Conservation (phyloP, 805 yeast genomes). For the Teunomyces aglyptinius region DNA sequence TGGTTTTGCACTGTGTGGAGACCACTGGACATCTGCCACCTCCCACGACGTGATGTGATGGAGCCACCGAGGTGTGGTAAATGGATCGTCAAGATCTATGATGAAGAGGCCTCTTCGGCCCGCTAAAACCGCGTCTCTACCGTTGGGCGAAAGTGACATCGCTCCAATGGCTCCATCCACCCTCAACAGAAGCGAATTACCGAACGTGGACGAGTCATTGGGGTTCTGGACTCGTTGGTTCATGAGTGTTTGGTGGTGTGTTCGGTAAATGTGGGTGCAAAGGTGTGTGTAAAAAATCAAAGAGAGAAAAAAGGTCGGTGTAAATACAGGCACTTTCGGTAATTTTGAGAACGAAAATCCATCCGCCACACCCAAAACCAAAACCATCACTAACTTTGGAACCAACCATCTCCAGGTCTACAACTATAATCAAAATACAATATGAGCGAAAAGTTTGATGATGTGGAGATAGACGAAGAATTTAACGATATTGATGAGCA, state of each 20-base stretch:
- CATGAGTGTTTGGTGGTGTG: neutral
- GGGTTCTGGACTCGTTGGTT: conserved; percentile 17
- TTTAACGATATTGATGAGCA: conserved; percentile 20
- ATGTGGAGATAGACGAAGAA: conserved; percentile 22
- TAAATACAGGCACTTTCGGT: too few species aligned
- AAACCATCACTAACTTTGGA: too few species aligned
- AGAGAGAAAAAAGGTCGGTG: too few species aligned
- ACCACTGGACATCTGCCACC: conserved; percentile 98
- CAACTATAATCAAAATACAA: too few species aligned
- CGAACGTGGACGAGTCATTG: conserved; percentile 60
- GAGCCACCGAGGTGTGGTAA: conserved; percentile 90
- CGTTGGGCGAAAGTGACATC: conserved; percentile 83
- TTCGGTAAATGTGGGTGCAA: too few species aligned
- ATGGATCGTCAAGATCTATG: conserved; percentile 94
- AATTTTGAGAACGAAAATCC: too few species aligned
- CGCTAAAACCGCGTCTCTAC: conserved; percentile 91
- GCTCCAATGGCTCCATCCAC: conserved; percentile 94
- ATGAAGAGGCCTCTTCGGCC: conserved; percentile 78
- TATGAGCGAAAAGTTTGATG: conserved; percentile 6
- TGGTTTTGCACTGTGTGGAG: conserved; percentile 82
- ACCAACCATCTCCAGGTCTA: too few species aligned
- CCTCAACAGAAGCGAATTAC: conserved; percentile 73
- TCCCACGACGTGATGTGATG: conserved; percentile 95
- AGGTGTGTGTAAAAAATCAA: too few species aligned
- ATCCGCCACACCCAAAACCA: too few species aligned